Conservation (phyloP, 768 basidiomycete species). For the Goffeauzyma gilvescens region DNA sequence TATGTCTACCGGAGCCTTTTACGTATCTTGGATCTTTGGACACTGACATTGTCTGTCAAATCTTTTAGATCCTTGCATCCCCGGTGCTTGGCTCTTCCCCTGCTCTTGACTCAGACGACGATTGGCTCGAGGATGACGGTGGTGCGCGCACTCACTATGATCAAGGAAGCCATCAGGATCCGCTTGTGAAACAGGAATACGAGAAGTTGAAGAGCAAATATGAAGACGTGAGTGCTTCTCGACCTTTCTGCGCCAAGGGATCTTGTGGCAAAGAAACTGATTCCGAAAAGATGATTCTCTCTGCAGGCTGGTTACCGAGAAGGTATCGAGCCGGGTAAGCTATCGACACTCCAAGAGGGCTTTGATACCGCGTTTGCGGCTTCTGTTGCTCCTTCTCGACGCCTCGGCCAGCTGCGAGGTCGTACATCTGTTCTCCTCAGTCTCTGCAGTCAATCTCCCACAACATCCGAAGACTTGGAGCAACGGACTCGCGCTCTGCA, state of each 20-base stretch:
- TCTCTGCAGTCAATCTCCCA: background rate
- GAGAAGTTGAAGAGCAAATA: conserved; percentile 21
- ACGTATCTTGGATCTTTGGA: no score
- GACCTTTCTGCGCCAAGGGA: background rate
- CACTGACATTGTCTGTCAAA: background rate
- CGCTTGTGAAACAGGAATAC: conserved; percentile 25
- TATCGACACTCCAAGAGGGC: conserved; percentile 64
- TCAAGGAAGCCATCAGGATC: conserved; percentile 16
- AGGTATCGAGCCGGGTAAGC: conserved; percentile 82
- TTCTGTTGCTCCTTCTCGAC: conserved; percentile 45
- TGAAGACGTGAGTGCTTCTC: conserved; percentile 20
- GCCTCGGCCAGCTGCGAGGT: conserved; percentile 62
- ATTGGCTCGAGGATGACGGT: conserved; percentile 20
- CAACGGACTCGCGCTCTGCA: background rate
- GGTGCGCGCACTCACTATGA: background rate
- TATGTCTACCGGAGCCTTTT: conserved; percentile 21
- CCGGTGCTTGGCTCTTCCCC: background rate
- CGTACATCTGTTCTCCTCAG: conserved; percentile 43
- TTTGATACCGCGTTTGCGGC: conserved; percentile 67
- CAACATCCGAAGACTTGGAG: background rate
- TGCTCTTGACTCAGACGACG: conserved; percentile 14
- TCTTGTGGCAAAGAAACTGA: background rate
- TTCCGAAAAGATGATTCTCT: background rate
- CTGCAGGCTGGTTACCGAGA: conserved; percentile 80
- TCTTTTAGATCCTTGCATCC: background rate